Conservation (phyloP, 768 basidiomycete genomes). For the Phlebiopsis flavidoalba region DNA sequence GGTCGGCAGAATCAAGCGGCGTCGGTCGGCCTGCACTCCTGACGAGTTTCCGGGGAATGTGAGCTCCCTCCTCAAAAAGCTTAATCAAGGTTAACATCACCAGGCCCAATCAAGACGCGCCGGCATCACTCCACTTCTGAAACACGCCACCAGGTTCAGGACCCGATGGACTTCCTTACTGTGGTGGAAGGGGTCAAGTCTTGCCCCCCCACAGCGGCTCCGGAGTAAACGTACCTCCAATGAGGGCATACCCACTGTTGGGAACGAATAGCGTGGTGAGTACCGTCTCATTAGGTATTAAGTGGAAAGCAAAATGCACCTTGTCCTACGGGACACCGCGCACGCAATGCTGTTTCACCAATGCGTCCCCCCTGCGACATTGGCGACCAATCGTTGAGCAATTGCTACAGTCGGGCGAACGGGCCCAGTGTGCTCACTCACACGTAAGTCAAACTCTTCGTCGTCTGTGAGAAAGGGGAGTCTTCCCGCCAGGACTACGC, state of each 20-base stretch:
- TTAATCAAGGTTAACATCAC: conserved; percentile 16
- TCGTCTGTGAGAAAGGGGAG: conserved; percentile 69
- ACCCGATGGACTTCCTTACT: conserved; percentile 55
- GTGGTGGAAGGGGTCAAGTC: not conserved
- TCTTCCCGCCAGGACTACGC: conserved; percentile 58
- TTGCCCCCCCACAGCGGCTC: not conserved
- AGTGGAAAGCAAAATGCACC: conserved; percentile 29
- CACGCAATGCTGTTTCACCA: conserved; percentile 66
- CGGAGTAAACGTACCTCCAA: conserved; percentile 38
- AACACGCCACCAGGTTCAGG: conserved; percentile 70
- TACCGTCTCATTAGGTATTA: not conserved
- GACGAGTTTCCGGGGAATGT: conserved; percentile 50
- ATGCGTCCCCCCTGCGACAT: conserved; percentile 48
- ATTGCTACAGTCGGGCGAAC: not conserved
- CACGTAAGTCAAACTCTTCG: conserved; percentile 77
- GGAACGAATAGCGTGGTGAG: not conserved
- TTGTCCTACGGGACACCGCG: conserved; percentile 75
- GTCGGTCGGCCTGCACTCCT: not conserved
- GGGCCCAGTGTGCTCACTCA: conserved; percentile 30
- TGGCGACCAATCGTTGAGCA: conserved; percentile 2
- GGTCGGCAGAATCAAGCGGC: not conserved
- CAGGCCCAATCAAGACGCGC: not conserved
- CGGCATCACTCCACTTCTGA: conserved; percentile 46
- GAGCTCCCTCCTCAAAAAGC: conserved; percentile 73
- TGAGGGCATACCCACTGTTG: conserved; percentile 59